These are phyloP conservation scores for Leishmania turanica DNA, from an alignment of 208 protist species.

Conservation along the genomic window DNA sequence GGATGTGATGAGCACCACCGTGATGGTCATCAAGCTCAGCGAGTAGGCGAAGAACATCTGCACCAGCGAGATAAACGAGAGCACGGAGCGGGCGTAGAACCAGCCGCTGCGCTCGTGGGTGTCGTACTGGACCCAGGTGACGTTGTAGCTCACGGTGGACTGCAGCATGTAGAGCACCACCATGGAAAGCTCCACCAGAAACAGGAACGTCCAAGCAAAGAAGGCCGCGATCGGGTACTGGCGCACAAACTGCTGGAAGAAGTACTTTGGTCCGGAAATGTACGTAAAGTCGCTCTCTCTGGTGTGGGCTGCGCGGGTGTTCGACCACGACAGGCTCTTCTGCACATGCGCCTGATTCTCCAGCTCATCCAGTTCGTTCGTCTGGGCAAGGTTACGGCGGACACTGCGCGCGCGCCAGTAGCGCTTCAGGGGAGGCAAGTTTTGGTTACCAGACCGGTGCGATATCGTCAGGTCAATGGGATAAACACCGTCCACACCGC, in stretches of 20 bases:
- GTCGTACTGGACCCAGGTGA: slow-evolving; percentile 67
- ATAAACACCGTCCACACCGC: slow-evolving; percentile 17
- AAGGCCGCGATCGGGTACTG: slow-evolving; percentile 72
- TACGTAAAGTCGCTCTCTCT: slow-evolving; percentile 57
- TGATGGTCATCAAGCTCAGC: slow-evolving; percentile 66
- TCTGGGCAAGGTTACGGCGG: slow-evolving; percentile 34
- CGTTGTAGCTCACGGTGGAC: slow-evolving; percentile 38
- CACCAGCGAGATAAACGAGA: slow-evolving; percentile 73
- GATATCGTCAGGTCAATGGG: slow-evolving; percentile 60
- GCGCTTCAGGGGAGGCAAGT: slow-evolving; percentile 40
- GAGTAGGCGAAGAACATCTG: slow-evolving; percentile 89
- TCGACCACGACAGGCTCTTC: slow-evolving; percentile 12
- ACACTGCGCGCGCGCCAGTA: slow-evolving; percentile 57
- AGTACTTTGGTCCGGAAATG: slow-evolving; percentile 73
- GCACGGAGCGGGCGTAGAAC: slow-evolving; percentile 66
- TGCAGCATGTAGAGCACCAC: slow-evolving; percentile 77
- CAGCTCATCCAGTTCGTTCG: slow-evolving; percentile 37
- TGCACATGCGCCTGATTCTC: slow-evolving; percentile 6
- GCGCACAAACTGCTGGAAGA: slow-evolving; percentile 79
- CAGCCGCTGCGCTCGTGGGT: slow-evolving; percentile 47
- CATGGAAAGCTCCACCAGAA: slow-evolving; percentile 72
- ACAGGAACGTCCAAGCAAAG: slow-evolving; percentile 79
- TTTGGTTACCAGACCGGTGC: slow-evolving; percentile 35
- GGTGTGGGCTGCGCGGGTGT: slow-evolving; percentile 12
- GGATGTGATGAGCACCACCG: slow-evolving; percentile 77